Percentiles rank a stretch among this genome's conserved stretches.
phyloP scores from a whole-genome alignment of 495 filamentous ascomycete species.

The Daldinia loculata region DNA sequence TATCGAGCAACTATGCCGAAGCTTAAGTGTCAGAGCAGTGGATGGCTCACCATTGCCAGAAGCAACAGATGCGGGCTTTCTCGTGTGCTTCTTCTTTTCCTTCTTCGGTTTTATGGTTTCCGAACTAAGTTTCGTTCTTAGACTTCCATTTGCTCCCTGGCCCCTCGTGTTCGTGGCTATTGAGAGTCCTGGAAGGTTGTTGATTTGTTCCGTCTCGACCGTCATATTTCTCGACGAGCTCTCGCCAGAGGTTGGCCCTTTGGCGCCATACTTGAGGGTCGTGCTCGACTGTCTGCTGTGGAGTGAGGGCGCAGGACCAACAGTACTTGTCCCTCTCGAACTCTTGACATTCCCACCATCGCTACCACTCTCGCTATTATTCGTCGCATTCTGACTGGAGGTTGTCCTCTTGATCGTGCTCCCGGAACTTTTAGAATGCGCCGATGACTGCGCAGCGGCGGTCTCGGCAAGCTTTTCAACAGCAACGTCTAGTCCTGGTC shows the following conservation, averaged over 20 bases:
- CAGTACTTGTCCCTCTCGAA: slow-evolving; percentile 44
- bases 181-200: slow-evolving; percentile 86
- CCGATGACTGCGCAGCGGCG: slow-evolving; percentile 51
- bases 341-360: slow-evolving; percentile 63
- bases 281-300: slow-evolving; percentile 56
- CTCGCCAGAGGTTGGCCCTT: slow-evolving; percentile 69
- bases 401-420: slow-evolving; percentile 45
- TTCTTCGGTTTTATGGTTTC: slow-evolving; percentile 94
- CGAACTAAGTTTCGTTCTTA: slow-evolving; percentile 85
- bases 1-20: slow-evolving; percentile 51
- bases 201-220: slow-evolving; percentile 96
- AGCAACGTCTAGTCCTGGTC: slow-evolving; percentile 48
- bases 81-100: slow-evolving; percentile 83
- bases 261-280: slow-evolving; percentile 50
- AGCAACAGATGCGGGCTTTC: slow-evolving; percentile 76
- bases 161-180: slow-evolving; percentile 72
- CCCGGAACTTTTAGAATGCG: slow-evolving; percentile 50
- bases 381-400: slow-evolving; percentile 48
- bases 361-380: slow-evolving; percentile 67
- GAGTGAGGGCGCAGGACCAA: slow-evolving; percentile 51
- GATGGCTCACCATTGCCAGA: slow-evolving; percentile 74
- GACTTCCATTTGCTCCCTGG: slow-evolving; percentile 71
- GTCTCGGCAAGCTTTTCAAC: slow-evolving; percentile 62
- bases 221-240: slow-evolving; percentile 91
- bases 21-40: slow-evolving; percentile 36